A percentile compares a stretch with the other conserved stretches of the same genome.
Evolutionary conservation across 306 rosid genomes (phyloP).

Genomic region (Styphnolobium japonicum): DNA sequence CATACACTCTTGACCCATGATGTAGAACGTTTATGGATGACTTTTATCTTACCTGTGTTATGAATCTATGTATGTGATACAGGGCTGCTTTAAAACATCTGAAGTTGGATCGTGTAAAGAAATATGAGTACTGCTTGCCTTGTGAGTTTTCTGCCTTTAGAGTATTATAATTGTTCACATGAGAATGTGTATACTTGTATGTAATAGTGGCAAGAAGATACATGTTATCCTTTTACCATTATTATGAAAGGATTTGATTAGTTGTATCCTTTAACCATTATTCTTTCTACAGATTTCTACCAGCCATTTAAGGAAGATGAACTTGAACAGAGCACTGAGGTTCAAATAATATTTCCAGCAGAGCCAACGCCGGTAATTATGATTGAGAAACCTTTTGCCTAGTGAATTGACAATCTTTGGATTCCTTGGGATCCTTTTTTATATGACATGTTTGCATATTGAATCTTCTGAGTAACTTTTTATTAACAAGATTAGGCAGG

Average conservation of each 20-base stretch:
- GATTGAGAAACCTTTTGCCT: neutral
- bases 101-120: conserved; percentile 76
- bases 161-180: neutral
- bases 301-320: conserved; percentile 80
- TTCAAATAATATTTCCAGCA: conserved; percentile 58
- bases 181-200: neutral
- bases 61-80: conserved; percentile 18
- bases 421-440: neutral
- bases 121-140: conserved; percentile 78
- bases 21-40: neutral
- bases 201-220: neutral
- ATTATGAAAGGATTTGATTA: neutral
- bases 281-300: conserved; percentile 54
- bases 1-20: neutral
- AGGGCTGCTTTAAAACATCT: conserved; percentile 79
- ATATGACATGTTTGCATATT: neutral
- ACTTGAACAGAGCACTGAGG: conserved; percentile 76
- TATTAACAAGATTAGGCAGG: neutral
- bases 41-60: neutral
- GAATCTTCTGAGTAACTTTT: neutral
- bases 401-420: neutral
- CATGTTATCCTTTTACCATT: neutral
- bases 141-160: conserved; percentile 47
- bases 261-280: neutral
- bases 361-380: conserved; percentile 62